Base-by-base conservation (phyloP, 192 early-diverging fungal genomes). In the Linderina pennispora region DNA sequence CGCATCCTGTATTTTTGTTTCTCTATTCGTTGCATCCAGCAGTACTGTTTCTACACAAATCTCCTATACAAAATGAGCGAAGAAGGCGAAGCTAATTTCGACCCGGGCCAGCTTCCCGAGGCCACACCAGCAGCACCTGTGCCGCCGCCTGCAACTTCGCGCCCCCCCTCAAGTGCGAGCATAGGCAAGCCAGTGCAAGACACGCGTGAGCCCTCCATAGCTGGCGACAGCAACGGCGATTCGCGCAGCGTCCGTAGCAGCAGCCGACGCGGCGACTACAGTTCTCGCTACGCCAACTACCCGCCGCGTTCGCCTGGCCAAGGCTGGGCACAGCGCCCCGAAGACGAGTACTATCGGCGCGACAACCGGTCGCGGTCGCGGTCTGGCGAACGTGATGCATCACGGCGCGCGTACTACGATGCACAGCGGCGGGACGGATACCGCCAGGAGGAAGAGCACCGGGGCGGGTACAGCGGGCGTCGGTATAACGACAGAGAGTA, bases 41-140 rank as follows among this genome's bases (percentile, higher is more conserved):
- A n/a, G n/a, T n/a, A n/a, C n/a, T n/a, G n/a, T n/a, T n/a, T n/a
- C n/a, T n/a, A n/a, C n/a, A n/a, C n/a, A n/a, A n/a, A n/a, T n/a
- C n/a, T n/a, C n/a, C n/a, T n/a, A n/a, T n/a, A n/a, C n/a, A n/a
- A n/a, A n/a, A 71, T 71, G 67, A 71, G 67, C 45, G 67, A 71
- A 45, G 67, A 71, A 20, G 67, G 67, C 26, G 67, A 71, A 26
- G 60, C 67, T 3, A 55, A 63, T 17, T 55, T 63, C 23, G 67
- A 71, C 22, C 55, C 38, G 8, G 60, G 67, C 8, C 67, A 59
- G 25, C 39, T 59, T 17, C 23, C 33, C 16, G 55, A 58, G 16
- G 47, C 26, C 8, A 21, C 36, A 20, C 25, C 20, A 7, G 34
- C 43, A 3, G n/a, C 42, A 10, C 23, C 55, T 37, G n/a, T n/a